These are phyloP conservation scores for Papiliotrema laurentii DNA, from an alignment of 1,284 basidiomycete species.

Conservation along the genomic window DNA sequence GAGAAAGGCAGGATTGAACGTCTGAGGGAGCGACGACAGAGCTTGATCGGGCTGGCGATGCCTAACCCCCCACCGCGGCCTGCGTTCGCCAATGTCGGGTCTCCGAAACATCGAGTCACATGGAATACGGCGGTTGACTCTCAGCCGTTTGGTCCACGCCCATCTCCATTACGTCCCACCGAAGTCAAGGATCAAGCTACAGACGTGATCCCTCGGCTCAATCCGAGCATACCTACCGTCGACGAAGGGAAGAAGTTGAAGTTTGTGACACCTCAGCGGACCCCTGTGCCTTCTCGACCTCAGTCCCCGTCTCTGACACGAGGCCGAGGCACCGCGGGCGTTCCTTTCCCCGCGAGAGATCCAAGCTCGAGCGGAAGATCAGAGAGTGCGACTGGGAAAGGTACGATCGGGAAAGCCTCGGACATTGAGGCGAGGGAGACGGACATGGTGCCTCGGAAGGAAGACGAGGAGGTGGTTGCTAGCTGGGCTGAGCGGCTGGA, in stretches of 20 bases:
- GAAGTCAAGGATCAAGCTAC: background rate
- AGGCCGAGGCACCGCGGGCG: background rate
- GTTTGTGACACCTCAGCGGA: background rate
- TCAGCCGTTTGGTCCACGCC: background rate
- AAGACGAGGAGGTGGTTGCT: slow-evolving; percentile 15
- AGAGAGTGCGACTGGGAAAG: background rate
- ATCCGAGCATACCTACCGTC: background rate
- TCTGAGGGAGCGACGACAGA: slow-evolving; percentile 12
- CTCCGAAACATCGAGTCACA: slow-evolving; percentile 5
- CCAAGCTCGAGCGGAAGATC: background rate
- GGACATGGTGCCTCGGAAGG: slow-evolving; percentile 2
- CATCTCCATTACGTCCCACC: background rate
- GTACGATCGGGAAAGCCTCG: slow-evolving; percentile 19
- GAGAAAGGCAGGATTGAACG: slow-evolving; percentile 11
- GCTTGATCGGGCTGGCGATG: slow-evolving; percentile 14
- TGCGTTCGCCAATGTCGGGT: slow-evolving; percentile 10
- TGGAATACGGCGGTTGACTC: background rate
- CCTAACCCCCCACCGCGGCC: slow-evolving; percentile 16
- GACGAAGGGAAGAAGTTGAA: slow-evolving; percentile 2
- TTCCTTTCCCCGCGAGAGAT: background rate
- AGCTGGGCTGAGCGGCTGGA: slow-evolving; percentile 22
- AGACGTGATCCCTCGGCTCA: background rate
- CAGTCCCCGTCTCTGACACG: background rate
- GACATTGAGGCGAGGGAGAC: slow-evolving; percentile 16
- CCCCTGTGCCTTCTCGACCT: slow-evolving; percentile 1